Conservation (phyloP, 1,139 yeast genomes). For the Petasospora fabianii region DNA sequence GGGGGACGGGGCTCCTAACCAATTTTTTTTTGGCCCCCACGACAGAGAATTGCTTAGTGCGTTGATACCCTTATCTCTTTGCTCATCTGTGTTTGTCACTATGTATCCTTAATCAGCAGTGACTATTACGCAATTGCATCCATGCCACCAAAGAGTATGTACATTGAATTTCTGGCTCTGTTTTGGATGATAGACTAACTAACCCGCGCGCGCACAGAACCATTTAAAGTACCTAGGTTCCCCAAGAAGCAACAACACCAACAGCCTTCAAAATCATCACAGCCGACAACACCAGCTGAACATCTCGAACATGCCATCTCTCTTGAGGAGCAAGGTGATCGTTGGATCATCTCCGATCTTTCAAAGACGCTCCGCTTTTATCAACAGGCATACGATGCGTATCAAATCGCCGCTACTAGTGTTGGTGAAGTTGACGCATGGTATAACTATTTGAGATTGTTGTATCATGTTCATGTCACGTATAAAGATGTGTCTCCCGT, state of each 20-base stretch:
- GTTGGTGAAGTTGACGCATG: conserved; percentile 27
- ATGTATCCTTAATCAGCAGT: too few relatives aligned
- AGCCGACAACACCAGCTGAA: conserved; percentile 37
- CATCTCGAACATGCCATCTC: conserved; percentile 44
- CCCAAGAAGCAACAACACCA: conserved; percentile 10
- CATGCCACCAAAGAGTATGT: conserved; percentile 15
- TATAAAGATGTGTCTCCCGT: conserved; percentile 35
- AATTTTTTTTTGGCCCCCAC: too few relatives aligned
- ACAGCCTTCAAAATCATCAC: conserved; percentile 4
- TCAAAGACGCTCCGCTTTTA: conserved; percentile 50
- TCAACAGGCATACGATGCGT: conserved; percentile 42
- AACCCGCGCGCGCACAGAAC: conserved; percentile 2
- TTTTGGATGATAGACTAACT: neutral
- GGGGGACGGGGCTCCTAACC: too few relatives aligned
- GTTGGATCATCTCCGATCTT: conserved; percentile 53
- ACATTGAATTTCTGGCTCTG: neutral
- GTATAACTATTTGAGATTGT: conserved; percentile 45
- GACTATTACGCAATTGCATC: neutral
- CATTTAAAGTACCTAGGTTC: conserved; percentile 14
- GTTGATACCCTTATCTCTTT: too few relatives aligned
- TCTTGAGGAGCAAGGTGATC: conserved; percentile 55
- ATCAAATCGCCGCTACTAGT: conserved; percentile 32
- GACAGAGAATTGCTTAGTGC: too few relatives aligned
- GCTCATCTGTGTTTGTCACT: too few relatives aligned
- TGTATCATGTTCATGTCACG: conserved; percentile 43